Percentiles rank a stretch among this genome's conserved stretches.
These are phyloP conservation scores for Zelopaecilomyces penicillatus DNA, from an alignment of 2,329 filamentous ascomycete genomes.

Conservation along the genomic window DNA sequence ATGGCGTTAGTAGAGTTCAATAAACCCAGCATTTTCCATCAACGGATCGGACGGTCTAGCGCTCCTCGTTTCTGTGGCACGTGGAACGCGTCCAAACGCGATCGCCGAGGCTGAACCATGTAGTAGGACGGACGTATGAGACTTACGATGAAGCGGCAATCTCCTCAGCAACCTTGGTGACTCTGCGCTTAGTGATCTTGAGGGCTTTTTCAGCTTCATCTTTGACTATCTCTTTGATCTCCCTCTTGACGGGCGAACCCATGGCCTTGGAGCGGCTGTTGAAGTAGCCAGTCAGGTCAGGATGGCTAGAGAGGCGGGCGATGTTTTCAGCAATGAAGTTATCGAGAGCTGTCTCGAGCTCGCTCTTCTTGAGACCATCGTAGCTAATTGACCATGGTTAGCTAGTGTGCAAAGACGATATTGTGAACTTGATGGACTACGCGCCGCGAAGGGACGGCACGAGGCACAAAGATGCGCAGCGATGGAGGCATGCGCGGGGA, in stretches of 20 bases:
- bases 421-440: too few relatives aligned
- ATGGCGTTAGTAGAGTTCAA: background rate
- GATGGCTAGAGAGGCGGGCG: conserved; percentile 53
- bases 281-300: conserved; percentile 67
- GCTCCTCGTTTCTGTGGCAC: too few relatives aligned
- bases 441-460: too few relatives aligned
- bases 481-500: too few relatives aligned
- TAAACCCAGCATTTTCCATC: too few relatives aligned
- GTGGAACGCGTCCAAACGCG: background rate
- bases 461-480: too few relatives aligned
- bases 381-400: conserved; percentile 37
- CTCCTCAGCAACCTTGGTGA: conserved; percentile 38
- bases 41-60: too few relatives aligned
- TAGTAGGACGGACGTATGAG: too few relatives aligned
- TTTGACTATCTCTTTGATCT: conserved; percentile 31
- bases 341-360: conserved; percentile 69
- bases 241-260: conserved; percentile 54
- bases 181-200: conserved; percentile 39
- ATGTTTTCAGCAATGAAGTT: conserved; percentile 63
- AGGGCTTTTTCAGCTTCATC: conserved; percentile 30
- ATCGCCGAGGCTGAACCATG: background rate
- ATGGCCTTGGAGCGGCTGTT: conserved; percentile 51
- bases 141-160: conserved; percentile 36
- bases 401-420: too few relatives aligned
- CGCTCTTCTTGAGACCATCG: conserved; percentile 65